Evolutionary conservation across 2,329 filamentous ascomycete genomes (phyloP), one percentile per base, ranked within the genome.

Genomic region (Metarhizium humberi): DNA sequence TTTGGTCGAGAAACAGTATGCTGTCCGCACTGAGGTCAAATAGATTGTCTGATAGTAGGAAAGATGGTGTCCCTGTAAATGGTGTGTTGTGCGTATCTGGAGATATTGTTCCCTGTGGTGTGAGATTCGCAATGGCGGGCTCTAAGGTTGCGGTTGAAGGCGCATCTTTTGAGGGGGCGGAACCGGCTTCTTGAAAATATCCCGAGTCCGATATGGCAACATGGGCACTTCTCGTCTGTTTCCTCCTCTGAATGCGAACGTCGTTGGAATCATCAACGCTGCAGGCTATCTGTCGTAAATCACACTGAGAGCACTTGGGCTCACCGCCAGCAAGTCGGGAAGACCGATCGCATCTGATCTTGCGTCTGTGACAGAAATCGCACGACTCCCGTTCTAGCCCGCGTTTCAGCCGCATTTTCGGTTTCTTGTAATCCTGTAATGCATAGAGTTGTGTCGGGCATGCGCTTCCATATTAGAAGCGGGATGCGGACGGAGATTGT

Each of bases 1-100:
- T 59, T 45, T 61, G 57, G 51, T 64, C 62, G 14, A 66, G 58
- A 48, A 65, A 64, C 29, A 59, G 58, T 30, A 62, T 58, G 53
- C 59, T 63, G 38, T 66, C 61, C 29, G 54, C 43, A 46, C 59
- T 62, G 40, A 66, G 61, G 20, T 58, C 58, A 25, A 63, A 58
- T 16, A 54, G 48, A 16, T 38, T 49, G 20, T 61, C 55, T n/a
- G 45, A 32, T 18, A 56, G 52, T 13, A 47, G 40, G 30, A 48
- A 47, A 34, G 51, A 20, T 11, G 51, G 42, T 4, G n/a, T 47
- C 13, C 30, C 34, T 8, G 29, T 14, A n/a, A 34, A 34, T 10
- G 48, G n/a, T n/a, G 30, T 16, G 25, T 34, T 20, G 13, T 8
- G 48, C 7, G 34, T 36, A 36, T 36, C 34, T 20, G 48, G 30